These are phyloP conservation scores for Coemansia brasiliensis DNA, from an alignment of 192 early-diverging fungal genomes.

Conservation along the genomic window DNA sequence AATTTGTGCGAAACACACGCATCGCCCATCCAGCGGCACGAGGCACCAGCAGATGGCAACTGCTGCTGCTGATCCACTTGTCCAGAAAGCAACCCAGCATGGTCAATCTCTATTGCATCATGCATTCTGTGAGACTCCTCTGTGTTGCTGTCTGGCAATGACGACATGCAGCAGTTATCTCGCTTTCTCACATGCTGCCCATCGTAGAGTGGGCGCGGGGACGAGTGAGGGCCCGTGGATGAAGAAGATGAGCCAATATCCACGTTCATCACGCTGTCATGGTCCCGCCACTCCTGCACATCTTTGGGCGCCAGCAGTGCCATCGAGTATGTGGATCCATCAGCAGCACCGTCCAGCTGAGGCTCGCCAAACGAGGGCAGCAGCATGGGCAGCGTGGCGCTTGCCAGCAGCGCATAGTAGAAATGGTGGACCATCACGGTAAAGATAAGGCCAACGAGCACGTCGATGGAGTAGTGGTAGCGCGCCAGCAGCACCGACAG, in stretches of 20 bases:
- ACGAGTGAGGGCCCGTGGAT: too few relatives aligned
- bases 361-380: not conserved
- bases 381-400: conserved; percentile 20
- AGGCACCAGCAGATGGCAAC: not conserved
- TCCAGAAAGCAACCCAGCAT: too few relatives aligned
- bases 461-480: conserved; percentile 66
- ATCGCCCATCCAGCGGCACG: not conserved
- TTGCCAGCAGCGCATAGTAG: conserved; percentile 56
- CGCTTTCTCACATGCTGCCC: conserved; percentile 4
- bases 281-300: conserved; percentile 23
- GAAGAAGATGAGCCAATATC: conserved; percentile 7
- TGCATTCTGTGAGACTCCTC: not conserved
- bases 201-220: not conserved
- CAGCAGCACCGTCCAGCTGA: not conserved
- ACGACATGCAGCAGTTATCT: conserved; percentile 1
- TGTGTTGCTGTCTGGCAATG: not conserved
- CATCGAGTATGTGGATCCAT: conserved; percentile 14
- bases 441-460: conserved; percentile 59
- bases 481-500: conserved; percentile 57
- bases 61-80: not conserved
- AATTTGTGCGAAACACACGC: conserved; percentile 1
- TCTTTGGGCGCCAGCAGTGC: conserved; percentile 14
- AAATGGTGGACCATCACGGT: conserved; percentile 58
- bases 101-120: conserved; percentile 8
- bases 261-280: conserved; percentile 35